These are phyloP conservation scores for Xylaria telfairii DNA, from an alignment of 495 filamentous ascomycete genomes.

Conservation along the genomic window DNA sequence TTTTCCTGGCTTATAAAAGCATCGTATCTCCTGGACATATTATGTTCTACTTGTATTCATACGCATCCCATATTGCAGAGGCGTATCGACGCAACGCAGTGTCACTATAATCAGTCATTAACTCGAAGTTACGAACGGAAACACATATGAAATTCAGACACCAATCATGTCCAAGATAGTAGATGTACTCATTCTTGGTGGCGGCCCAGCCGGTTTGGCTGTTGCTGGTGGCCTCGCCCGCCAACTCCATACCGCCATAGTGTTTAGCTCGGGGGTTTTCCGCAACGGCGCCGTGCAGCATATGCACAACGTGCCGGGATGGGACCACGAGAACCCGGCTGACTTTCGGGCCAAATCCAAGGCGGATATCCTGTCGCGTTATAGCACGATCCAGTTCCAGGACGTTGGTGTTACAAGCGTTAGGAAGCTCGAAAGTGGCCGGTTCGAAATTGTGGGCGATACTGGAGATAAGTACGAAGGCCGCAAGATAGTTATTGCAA, in stretches of 20 bases:
- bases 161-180: constrained; percentile 12
- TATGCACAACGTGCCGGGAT: constrained; percentile 60
- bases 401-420: constrained; percentile 44
- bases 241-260: constrained; percentile 49
- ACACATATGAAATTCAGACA: not conserved
- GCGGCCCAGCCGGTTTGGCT: constrained; percentile 62
- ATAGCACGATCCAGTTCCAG: constrained; percentile 42
- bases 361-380: constrained; percentile 48
- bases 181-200: constrained; percentile 64
- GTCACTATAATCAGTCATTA: not conserved
- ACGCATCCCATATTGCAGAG: not conserved
- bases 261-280: constrained; percentile 58
- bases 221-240: constrained; percentile 56
- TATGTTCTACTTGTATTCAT: not conserved
- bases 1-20: not conserved
- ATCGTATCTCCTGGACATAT: not conserved
- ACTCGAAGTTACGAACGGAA: not conserved
- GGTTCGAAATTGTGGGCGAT: constrained; percentile 46
- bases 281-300: constrained; percentile 52
- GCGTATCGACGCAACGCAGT: not conserved
- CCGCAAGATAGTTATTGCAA: constrained; percentile 58
- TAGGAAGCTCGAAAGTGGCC: constrained; percentile 31
- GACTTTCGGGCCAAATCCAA: constrained; percentile 47
- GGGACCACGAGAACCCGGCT: constrained; percentile 53
- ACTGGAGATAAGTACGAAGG: constrained; percentile 43